Base-by-base conservation (phyloP, 2,329 filamentous ascomycete species). In the Fusarium lateritium region DNA sequence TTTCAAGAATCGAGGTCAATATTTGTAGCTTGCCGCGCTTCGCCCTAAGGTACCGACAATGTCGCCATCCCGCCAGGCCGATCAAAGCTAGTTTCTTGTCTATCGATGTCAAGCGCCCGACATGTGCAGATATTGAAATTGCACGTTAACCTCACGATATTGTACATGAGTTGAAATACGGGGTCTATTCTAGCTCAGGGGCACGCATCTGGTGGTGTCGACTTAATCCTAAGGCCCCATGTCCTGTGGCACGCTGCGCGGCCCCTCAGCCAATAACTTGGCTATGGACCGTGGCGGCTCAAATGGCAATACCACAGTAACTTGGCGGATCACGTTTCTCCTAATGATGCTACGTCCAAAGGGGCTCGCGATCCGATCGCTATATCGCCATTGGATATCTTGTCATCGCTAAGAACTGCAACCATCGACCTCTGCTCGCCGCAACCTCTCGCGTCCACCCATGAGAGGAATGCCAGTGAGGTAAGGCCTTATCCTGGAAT, bases 61-160 rank as follows among this genome's bases (percentile, higher is more conserved):
- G 67, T 69, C 67, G 67, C 67, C 67, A 69, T 69, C 45, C 57
- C 64, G 66, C 56, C 62, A 64, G 53, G 49, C n/a, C 38, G 62
- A 64, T 53, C 39, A 58, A 42, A 52, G 65, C 63, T 68, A 70
- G 66, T 52, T 60, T 68, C 52, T 45, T 56, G 53, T 61, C 58
- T 68, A 61, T 70, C 43, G 54, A 64, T 51, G 53, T 51, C 67
- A 68, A 67, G 58, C 67, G 67, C 53, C 50, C 38, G 28, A 46
- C 33, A 56, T 39, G 36, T 31, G 36, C 62, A 62, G 40, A 52
- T 24, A 22, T 26, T 59, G 56, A 69, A 67, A 69, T 70, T 69
- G 40, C 54, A 49, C 40, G 52, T 59, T 38, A 43, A 64, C 44
- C 33, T 70, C 44, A 60, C 53, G 42, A 44, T 36, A 63, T 47